Base-by-base conservation (phyloP, 2,329 filamentous ascomycete genomes). In the Trichoderma arundinaceum region DNA sequence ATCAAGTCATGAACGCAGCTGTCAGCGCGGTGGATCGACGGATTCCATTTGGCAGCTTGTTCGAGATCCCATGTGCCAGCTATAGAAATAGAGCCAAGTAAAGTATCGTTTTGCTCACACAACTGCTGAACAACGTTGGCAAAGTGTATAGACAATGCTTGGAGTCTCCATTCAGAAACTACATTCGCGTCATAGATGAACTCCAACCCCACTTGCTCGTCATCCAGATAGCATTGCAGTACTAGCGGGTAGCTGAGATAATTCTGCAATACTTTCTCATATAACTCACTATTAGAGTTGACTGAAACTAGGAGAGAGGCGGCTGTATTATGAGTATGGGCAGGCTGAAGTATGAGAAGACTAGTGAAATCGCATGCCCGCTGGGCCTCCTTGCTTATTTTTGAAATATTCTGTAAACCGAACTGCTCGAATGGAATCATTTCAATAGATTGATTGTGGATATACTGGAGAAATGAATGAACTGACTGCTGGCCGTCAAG, bases 1-100 rank as follows among this genome's bases (percentile, higher is more conserved):
- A 69, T 63, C 28, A 68, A 44, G 22, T 69, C 64, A 44, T 67
- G 57, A 12, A 69, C 41, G 17, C 66, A 83, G 65, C 80, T 8
- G 17, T 33, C 35, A 10, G 51, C 19, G 10, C 22, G 15, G 10
- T 39, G 19, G n/a, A 61, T 39, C 17, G 33, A 33, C 0, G 44
- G 41, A 41, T 64, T 64, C 52, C 39, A 64, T 7, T 32, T n/a
- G 2, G 19, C 22, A 7, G 62, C 39, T 7, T 49, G 62, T 17
- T 64, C 4, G 13, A 48, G 32, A 49, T 64, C 62, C 62, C 62
- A 64, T 1, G 32, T 15, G 15, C 62, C 62, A 51, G 62, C 39
- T 38, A 58, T 35, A 9, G 28, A 39, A 1, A 64, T 49, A 32
- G 38, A n/a, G 10, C 43, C 33, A 1, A 64, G 35, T 2, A 6